Evolutionary conservation across 2,329 filamentous ascomycete species (phyloP).

Genomic region (Cytospora chrysosperma): DNA sequence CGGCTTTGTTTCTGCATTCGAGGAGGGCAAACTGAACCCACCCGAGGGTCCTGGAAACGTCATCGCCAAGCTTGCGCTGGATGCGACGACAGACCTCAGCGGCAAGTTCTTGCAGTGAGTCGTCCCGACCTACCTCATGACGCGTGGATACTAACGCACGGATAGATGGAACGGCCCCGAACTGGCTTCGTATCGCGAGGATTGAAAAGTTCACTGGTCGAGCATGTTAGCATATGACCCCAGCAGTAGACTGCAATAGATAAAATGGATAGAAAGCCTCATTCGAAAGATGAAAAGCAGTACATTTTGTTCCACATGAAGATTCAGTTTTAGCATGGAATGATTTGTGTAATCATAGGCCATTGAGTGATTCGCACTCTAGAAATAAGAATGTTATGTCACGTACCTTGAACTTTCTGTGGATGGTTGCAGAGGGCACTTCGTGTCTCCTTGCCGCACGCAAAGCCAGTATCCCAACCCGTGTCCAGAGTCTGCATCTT

Average conservation of each 20-base stretch:
- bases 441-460: neutral
- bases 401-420: conserved; percentile 28
- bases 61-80: conserved; percentile 74
- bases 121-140: neutral
- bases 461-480: conserved; percentile 11
- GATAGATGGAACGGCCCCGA: conserved; percentile 53
- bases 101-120: conserved; percentile 73
- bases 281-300: conserved; percentile 87
- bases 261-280: conserved; percentile 46
- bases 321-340: conserved; percentile 79
- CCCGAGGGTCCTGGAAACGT: conserved; percentile 85
- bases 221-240: conserved; percentile 26
- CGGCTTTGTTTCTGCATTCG: conserved; percentile 67
- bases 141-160: conserved; percentile 29
- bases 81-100: conserved; percentile 64
- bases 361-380: conserved; percentile 13
- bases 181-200: conserved; percentile 53
- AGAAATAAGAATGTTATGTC: conserved; percentile 27
- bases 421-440: neutral
- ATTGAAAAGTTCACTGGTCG: conserved; percentile 17
- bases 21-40: conserved; percentile 69
- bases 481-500: neutral
- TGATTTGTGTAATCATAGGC: conserved; percentile 66
- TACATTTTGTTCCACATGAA: conserved; percentile 63
- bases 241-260: conserved; percentile 26